Evolutionary conservation across 495 filamentous ascomycete species (phyloP).

Genomic region (Penicillium macrosclerotiorum): DNA sequence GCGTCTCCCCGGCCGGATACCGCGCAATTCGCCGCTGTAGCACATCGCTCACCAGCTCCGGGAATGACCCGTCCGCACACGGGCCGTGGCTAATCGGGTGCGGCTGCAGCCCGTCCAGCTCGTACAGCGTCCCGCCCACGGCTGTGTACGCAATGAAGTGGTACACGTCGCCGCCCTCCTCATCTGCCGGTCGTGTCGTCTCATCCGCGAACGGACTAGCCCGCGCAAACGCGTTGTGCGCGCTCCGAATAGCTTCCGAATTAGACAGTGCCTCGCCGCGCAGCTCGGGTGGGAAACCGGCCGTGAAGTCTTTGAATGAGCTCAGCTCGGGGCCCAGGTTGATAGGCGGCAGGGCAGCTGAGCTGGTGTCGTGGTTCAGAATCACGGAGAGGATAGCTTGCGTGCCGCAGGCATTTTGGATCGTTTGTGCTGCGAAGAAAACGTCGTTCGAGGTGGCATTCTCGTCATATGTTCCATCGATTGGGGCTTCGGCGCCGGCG

Average conservation of each 20-base stretch:
- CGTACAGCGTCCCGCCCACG: conserved; percentile 77
- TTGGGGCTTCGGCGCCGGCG: conserved; percentile 56
- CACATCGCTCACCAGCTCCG: conserved; percentile 81
- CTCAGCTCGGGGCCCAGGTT: conserved; percentile 58
- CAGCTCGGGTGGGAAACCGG: conserved; percentile 77
- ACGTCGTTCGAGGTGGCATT: conserved; percentile 63
- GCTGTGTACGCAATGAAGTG: conserved; percentile 97
- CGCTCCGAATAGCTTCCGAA: conserved; percentile 79
- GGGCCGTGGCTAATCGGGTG: conserved; percentile 84
- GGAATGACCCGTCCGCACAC: conserved; percentile 67
- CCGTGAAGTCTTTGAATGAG: conserved; percentile 90
- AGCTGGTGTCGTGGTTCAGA: conserved; percentile 68
- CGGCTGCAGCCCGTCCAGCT: conserved; percentile 92
- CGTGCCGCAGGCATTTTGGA: conserved; percentile 98
- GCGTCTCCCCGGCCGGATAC: conserved; percentile 83
- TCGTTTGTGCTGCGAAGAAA: conserved; percentile 97
- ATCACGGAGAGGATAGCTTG: conserved; percentile 92
- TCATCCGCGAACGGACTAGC: conserved; percentile 91
- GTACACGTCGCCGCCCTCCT: conserved; percentile 72
- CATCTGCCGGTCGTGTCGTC: conserved; percentile 59
- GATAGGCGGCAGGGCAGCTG: conserved; percentile 18
- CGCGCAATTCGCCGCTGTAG: conserved; percentile 78
- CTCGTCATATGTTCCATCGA: conserved; percentile 77
- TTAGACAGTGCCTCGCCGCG: conserved; percentile 67
- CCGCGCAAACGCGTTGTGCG: conserved; percentile 90